Base-by-base conservation (phyloP, 2,329 filamentous ascomycete genomes). In the Talaromyces rugulosus region DNA sequence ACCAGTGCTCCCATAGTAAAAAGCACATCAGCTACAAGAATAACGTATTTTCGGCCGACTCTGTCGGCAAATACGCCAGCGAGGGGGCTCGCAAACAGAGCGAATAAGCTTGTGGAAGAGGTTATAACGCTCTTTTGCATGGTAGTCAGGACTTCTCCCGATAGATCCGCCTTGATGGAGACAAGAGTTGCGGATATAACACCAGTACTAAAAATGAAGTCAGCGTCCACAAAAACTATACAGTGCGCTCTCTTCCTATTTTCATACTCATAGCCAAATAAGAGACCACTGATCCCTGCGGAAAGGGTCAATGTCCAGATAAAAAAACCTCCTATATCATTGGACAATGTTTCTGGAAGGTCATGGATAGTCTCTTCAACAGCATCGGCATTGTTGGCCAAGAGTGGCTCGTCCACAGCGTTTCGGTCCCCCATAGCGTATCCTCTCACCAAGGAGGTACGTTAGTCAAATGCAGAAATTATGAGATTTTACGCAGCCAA, bases 101-200 rank as follows among this genome's bases (percentile, higher is more conserved):
- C 85, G 66, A 85, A 82, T 36, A 87, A 73, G 40, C 82, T 83
- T 0, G 85, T 87, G 61, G 77, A 81, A 7, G 82, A 83, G 0
- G 85, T 86, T 40, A 87, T 84, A 3, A 86, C 72, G 61, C 80
- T 81, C 68, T 87, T 85, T 69, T 87, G 84, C 16, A 84, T 72
- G 1, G 82, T 86, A 6, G 80, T 81, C 51, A 83, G 70, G 9
- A 72, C 62, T 6, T 80, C 80, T 47, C 76, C 70, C 6, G 83
- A 84, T 30, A 86, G 78, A 66, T 84, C 82, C 1, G 81, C 75
- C 54, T 76, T 76, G 62, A 87, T 80, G 4, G 81, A 83, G 30
- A 87, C 79, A 60, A 87, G 78, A 1, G 83, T 86, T 1, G 83
- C 84, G 40, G 83, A 85, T 60, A 87, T 86, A 16, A 87, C 84